These are phyloP conservation scores for Sinapis alba DNA, from an alignment of 441 rosid species.

Conservation along the genomic window DNA sequence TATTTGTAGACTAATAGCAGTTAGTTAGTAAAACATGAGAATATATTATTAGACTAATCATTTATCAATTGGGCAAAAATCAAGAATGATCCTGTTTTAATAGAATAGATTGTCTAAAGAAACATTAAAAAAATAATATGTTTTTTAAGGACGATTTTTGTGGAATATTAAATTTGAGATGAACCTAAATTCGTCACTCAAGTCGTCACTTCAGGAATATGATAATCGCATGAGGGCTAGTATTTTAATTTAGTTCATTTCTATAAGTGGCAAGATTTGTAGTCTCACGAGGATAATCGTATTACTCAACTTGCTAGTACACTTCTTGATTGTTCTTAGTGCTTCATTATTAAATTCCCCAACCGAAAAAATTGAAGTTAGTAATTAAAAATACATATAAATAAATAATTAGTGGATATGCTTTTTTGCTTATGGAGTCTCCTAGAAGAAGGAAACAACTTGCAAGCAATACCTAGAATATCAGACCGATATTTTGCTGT, in stretches of 20 bases:
- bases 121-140: background rate
- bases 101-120: slow-evolving; percentile 31
- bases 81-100: no score
- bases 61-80: no score
- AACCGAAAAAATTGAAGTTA: slow-evolving; percentile 20
- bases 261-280: slow-evolving; percentile 44
- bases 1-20: no score
- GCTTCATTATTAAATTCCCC: slow-evolving; percentile 31
- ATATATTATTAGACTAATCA: no score
- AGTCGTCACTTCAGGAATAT: slow-evolving; percentile 39
- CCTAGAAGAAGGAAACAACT: slow-evolving; percentile 33
- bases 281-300: slow-evolving; percentile 38
- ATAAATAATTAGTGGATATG: slow-evolving; percentile 34
- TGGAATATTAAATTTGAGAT: slow-evolving; percentile 27
- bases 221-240: slow-evolving; percentile 38
- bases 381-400: background rate
- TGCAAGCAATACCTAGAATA: slow-evolving; percentile 39
- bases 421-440: slow-evolving; percentile 40
- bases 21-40: no score
- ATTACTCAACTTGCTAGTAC: slow-evolving; percentile 35
- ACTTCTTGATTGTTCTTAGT: slow-evolving; percentile 43
- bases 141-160: slow-evolving; percentile 19
- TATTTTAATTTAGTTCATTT: slow-evolving; percentile 27
- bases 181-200: slow-evolving; percentile 42
- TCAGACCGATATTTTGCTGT: slow-evolving; percentile 17